Base-by-base conservation (phyloP, 768 basidiomycete genomes). In the Russula griseocarnosa region DNA sequence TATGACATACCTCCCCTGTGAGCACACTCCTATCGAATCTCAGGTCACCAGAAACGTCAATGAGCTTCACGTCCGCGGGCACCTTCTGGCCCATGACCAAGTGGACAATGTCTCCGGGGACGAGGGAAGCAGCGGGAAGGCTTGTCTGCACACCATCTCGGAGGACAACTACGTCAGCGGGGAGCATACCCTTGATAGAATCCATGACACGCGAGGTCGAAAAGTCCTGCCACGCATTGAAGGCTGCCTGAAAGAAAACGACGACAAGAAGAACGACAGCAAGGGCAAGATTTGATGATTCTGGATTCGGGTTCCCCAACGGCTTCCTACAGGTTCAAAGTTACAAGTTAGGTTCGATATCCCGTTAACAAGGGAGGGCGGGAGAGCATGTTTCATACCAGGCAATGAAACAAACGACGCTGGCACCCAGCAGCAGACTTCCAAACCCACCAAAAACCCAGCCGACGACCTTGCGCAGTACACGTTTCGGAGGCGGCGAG, bases 41-140 rank as follows among this genome's bases (percentile, higher is more conserved):
- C 44, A 86, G 72, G 69, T 88, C 86, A 3, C 79, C 74, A 24
- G 81, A 82, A 26, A 79, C 79, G 5, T 83, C 76, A 40, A 88
- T 78, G n/a, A 90, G 75, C 55, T 84, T 80, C 18, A 90, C 62
- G 69, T 90, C 88, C 5, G 88, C 87, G 0, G 88, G 88, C 2
- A 89, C 81, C 18, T 86, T 84, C 69, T 85, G 83, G 28, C 88
- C 88, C 61, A 88, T 80, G 28, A 75, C 74, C 69, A 90, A 80
- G 1, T 78, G 76, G 58, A 88, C 81, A 32, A 90, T 71, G 69
- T 90, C 88, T 16, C 88, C 88, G 0, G 83, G 82, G 8, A 89
- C 84, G 44, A 87, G 81, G 49, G 85, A 80, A 61, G 82, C 80
- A 11, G 86, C 86, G 14, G 83, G 77, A 0, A 85, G 74, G 54